A percentile compares a stretch with the other conserved stretches of the same genome.
These are phyloP conservation scores for Bromus sterilis DNA, from an alignment of 176 grass and related monocot genomes.

Conservation along the genomic window DNA sequence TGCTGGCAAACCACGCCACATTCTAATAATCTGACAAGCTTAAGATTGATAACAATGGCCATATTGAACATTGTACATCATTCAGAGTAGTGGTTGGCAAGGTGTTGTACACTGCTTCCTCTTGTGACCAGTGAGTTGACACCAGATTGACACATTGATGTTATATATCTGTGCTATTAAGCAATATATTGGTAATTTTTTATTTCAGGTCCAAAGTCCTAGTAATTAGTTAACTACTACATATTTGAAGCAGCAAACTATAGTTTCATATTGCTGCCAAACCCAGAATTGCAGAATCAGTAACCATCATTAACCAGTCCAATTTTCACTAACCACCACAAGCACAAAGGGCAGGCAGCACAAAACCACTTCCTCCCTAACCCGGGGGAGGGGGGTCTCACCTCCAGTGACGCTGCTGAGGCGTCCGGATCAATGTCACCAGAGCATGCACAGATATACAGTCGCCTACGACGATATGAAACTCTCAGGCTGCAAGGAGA, in stretches of 20 bases:
- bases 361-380: background rate
- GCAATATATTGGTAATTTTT: background rate
- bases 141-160: background rate
- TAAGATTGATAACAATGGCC: background rate
- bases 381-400: background rate
- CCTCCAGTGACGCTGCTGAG: constrained; percentile 8
- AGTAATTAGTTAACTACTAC: background rate
- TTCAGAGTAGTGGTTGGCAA: background rate
- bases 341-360: background rate
- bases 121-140: background rate
- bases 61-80: background rate
- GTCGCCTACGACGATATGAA: constrained; percentile 6
- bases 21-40: background rate
- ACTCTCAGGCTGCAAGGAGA: constrained; percentile 15
- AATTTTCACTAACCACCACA: background rate
- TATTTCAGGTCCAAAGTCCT: background rate
- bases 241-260: background rate
- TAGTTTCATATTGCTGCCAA: background rate
- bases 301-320: background rate
- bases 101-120: background rate
- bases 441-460: constrained; percentile 8
- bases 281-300: background rate
- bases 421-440: background rate
- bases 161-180: background rate
- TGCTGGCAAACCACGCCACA: background rate